Base-by-base conservation (phyloP, 768 basidiomycete species). In the Butyriboletus loyo region DNA sequence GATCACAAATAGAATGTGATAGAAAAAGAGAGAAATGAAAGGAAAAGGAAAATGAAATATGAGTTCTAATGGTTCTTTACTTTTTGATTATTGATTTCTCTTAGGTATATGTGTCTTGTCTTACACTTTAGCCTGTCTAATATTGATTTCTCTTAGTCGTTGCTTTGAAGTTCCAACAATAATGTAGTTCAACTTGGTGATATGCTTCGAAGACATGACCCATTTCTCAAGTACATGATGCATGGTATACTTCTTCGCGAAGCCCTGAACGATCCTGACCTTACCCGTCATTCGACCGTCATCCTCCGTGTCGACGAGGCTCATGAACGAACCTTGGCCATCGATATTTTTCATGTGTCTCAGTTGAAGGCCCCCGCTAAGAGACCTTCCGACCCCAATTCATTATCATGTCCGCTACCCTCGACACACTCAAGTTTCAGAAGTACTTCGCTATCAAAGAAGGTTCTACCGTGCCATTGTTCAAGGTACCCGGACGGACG, bases 241-340 rank as follows among this genome's bases (percentile, higher is more conserved):
- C 97, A 99, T 62, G 97, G 96, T 81, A 97, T 98, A 93, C 85
- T 92, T 50, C 82, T 96, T n/a, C 86, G 94, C 19, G 94, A 97
- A 74, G 94, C 93, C 5, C 98, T 98, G 95, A 92, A 95, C 71
- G 96, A 98, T 71, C 89, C 92, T 9, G 79, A 83, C 19, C 81
- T 98, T 35, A 76, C 79, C 25, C 84, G 94, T 4, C 98, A 99
- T 70, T 96, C 92, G 19, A 98, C 96, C 21, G 94, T 99, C 72
- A 98, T 99, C 63, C 83, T 98, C n/a, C n/a, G n/a, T n/a, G n/a
- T n/a, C 51, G 97, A 99, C 69, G 97, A 99, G 74, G 97, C 93
- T 6, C 97, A 99, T 75, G 97, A 99, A 75, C 87, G 96, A 55
- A 98, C 97, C 0, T 81, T 98, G 36, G 92, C 97, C 1, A 98